A percentile compares a stretch with the other conserved stretches of the same genome.
phyloP scores from a whole-genome alignment of 1,284 basidiomycete species.

The Gymnopus androsaceus region DNA sequence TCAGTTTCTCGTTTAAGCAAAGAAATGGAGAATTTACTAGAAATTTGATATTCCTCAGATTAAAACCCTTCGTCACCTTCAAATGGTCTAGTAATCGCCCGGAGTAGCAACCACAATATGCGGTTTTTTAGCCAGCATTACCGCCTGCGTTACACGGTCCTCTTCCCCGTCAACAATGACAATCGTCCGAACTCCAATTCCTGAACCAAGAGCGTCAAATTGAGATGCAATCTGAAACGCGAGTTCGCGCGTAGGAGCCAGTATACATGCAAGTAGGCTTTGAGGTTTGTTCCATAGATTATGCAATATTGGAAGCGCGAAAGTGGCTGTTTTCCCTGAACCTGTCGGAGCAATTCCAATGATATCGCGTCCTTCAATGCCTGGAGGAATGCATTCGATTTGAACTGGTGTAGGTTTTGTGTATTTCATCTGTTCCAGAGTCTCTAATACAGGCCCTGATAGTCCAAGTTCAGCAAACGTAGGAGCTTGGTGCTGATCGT shows the following conservation, averaged over 20 bases:
- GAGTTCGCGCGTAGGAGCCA: slow-evolving; percentile 95
- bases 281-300: slow-evolving; percentile 96
- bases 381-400: slow-evolving; percentile 82
- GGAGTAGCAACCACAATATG: slow-evolving; percentile 97
- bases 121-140: slow-evolving; percentile 90
- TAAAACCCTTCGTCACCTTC: slow-evolving; percentile 98
- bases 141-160: slow-evolving; percentile 90
- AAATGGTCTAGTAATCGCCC: slow-evolving; percentile 94
- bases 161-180: slow-evolving; percentile 90
- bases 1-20: neutral
- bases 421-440: slow-evolving; percentile 58
- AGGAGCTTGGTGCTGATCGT: no score
- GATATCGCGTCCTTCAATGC: slow-evolving; percentile 89
- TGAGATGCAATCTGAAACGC: slow-evolving; percentile 98
- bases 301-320: slow-evolving; percentile 94
- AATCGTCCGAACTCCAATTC: slow-evolving; percentile 90
- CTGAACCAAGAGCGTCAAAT: slow-evolving; percentile 88
- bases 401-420: slow-evolving; percentile 93
- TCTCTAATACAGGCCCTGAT: neutral
- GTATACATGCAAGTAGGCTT: slow-evolving; percentile 89
- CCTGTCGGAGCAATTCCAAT: slow-evolving; percentile 99
- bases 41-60: slow-evolving; percentile 83
- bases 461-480: slow-evolving; percentile 1
- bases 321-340: slow-evolving; percentile 98
- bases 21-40: slow-evolving; percentile 57